Conservation (phyloP, 176 grass and related monocot species). For the Lolium rigidum region DNA sequence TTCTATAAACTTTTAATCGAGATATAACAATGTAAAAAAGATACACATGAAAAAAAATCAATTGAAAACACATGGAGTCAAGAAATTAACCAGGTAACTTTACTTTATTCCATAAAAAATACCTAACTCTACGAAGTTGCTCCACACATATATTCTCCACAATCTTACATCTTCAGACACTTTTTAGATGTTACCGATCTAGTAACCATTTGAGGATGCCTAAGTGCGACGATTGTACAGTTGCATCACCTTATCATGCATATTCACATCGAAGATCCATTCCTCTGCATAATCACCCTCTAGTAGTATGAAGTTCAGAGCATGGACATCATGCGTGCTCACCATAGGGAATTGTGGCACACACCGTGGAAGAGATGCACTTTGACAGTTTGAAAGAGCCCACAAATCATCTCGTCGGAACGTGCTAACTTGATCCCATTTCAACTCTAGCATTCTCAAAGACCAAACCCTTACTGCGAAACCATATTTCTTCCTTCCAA, state of each 20-base stretch:
- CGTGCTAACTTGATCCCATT: background rate
- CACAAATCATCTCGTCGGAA: background rate
- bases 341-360: background rate
- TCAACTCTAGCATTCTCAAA: background rate
- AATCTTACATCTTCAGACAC: too few relatives aligned
- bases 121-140: too few relatives aligned
- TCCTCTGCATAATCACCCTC: background rate
- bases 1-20: too few relatives aligned
- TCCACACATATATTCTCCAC: too few relatives aligned
- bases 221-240: background rate
- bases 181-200: too few relatives aligned
- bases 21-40: too few relatives aligned
- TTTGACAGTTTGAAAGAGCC: background rate
- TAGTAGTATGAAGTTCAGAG: background rate
- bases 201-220: too few relatives aligned
- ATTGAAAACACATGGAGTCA: too few relatives aligned
- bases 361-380: background rate
- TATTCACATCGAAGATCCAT: background rate
- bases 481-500: background rate
- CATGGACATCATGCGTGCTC: background rate
- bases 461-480: background rate
- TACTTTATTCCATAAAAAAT: too few relatives aligned
- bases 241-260: background rate
- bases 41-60: too few relatives aligned
- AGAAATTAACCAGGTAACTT: too few relatives aligned